Base-by-base conservation (phyloP, 2,329 filamentous ascomycete genomes). In the Kalaharituber pfeilii region DNA sequence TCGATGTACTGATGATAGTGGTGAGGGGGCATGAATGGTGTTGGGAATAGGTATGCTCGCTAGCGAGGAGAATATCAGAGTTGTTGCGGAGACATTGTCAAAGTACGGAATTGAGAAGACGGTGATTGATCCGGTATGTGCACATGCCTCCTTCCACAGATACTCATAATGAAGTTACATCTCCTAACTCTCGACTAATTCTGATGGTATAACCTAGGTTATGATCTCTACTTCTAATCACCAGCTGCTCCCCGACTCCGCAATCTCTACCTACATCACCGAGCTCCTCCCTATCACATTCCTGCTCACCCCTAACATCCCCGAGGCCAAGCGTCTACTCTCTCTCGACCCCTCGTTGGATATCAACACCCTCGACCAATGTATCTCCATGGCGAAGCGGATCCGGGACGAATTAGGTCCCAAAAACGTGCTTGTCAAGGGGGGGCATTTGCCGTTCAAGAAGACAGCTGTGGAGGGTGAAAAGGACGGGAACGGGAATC, bases 181-280 rank as follows among this genome's bases (percentile, higher is more conserved):
- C 1, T 45, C 20, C 18, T 51, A 28, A 24, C 22, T 5, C 8
- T 39, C 53, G 53, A 27, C 30, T 51, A 56, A 54, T 18, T 18
- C 7, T 13, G 33, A 39, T 39, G 15, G 15, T n/a, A 15, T 5
- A 22, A 5, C 18, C 54, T 61, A 91, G 86, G 88, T 96, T 55
- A 95, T 96, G 87, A 78, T 95, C 8, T 82, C 85, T 26, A 89
- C 85, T 1, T 85, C 80, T n/a, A 84, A 84, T 24, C 76, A 81
- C 7, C 71, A 77, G 58, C 73, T 91, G 1, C 74, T 89, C 18
- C 79, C 81, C 0, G 67, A 74, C 33, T 71, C 76, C 7, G 82
- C 84, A n/a, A 72, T 86, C 28, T 66, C 71, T 9, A 74, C 75
- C 6, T 69, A 89, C 50, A 72, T 77, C 50, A 67, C 71, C 13